These are phyloP conservation scores for Murraya paniculata DNA, from an alignment of 345 rosid species.

Conservation along the genomic window DNA sequence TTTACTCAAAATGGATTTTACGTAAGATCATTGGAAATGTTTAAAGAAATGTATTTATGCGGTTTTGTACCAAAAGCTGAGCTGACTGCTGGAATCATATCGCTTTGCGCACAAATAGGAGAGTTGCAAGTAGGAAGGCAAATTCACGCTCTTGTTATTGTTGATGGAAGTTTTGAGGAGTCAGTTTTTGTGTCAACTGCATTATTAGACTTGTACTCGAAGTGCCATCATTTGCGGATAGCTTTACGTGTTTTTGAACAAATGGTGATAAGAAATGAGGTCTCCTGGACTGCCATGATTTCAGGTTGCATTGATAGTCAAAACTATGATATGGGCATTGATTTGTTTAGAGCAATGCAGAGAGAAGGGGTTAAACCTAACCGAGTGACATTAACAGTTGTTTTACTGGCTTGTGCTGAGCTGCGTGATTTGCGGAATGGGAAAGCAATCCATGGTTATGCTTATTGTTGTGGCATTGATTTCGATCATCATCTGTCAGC, in stretches of 20 bases:
- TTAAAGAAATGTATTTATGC: constrained; percentile 35
- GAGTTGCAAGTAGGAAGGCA: constrained; percentile 27
- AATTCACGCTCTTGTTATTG: constrained; percentile 46
- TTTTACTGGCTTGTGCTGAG: constrained; percentile 38
- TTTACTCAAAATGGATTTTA: constrained; percentile 35
- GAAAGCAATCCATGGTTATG: constrained; percentile 55
- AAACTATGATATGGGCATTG: constrained; percentile 28
- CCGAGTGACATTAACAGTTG: constrained; percentile 36
- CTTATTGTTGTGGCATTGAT: constrained; percentile 36
- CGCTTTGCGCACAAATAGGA: constrained; percentile 32
- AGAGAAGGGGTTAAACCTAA: constrained; percentile 42
- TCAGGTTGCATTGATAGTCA: constrained; percentile 43
- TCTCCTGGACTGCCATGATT: constrained; percentile 58
- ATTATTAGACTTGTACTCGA: constrained; percentile 47
- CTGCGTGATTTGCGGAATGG: constrained; percentile 27
- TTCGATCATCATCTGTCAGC: constrained; percentile 33
- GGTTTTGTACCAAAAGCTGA: constrained; percentile 48
- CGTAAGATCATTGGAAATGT: constrained; percentile 22
- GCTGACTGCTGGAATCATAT: constrained; percentile 43
- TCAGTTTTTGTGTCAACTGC: constrained; percentile 45
- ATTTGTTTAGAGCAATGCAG: constrained; percentile 48
- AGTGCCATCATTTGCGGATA: constrained; percentile 27
- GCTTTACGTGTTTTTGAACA: constrained; percentile 38
- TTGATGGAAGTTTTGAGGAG: constrained; percentile 31
- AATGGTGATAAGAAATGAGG: constrained; percentile 44